These are phyloP conservation scores for Niveomyces coronatus DNA, from an alignment of 2,329 filamentous ascomycete genomes.

Conservation along the genomic window DNA sequence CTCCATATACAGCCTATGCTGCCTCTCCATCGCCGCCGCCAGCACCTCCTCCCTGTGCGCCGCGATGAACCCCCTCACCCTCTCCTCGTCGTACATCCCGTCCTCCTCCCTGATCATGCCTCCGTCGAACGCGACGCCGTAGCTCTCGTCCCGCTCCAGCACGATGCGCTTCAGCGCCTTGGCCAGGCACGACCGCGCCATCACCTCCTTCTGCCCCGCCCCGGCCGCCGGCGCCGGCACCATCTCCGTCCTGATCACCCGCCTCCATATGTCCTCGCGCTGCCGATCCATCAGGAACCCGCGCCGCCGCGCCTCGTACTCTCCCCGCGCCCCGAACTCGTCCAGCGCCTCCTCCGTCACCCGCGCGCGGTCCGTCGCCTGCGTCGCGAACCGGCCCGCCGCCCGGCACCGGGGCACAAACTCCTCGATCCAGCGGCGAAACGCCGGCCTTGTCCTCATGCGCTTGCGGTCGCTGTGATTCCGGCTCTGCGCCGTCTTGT, in stretches of 20 bases:
- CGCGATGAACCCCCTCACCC: conserved; percentile 31
- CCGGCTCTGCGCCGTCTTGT: conserved; percentile 25
- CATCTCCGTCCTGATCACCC: conserved; percentile 31
- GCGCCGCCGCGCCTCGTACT: conserved; percentile 33
- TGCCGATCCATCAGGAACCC: conserved; percentile 33
- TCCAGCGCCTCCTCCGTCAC: conserved; percentile 44
- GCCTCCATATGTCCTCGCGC: conserved; percentile 31
- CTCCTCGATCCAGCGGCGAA: conserved; percentile 49
- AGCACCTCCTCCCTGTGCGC: conserved; percentile 28
- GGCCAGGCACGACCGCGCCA: conserved; percentile 24
- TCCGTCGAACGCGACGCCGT: conserved; percentile 22
- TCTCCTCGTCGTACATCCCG: conserved; percentile 34
- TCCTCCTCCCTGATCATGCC: conserved; percentile 23
- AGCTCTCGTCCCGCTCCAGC: conserved; percentile 30
- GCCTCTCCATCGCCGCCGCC: conserved; percentile 20
- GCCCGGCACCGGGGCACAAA: conserved; percentile 46
- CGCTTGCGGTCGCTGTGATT: conserved; percentile 48
- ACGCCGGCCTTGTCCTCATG: conserved; percentile 44
- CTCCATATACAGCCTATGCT: conserved; percentile 13
- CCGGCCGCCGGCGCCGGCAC: conserved; percentile 20
- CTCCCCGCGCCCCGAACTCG: conserved; percentile 33
- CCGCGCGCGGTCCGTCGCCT: conserved; percentile 26
- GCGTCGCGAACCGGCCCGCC: conserved; percentile 23
- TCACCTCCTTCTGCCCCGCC: conserved; percentile 15
- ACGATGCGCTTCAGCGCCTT: conserved; percentile 40